A percentile compares a stretch with the other conserved stretches of the same genome.
Evolutionary conservation across 148 eudicot genomes (phyloP).

Genomic region (Rhododendron henanense): DNA sequence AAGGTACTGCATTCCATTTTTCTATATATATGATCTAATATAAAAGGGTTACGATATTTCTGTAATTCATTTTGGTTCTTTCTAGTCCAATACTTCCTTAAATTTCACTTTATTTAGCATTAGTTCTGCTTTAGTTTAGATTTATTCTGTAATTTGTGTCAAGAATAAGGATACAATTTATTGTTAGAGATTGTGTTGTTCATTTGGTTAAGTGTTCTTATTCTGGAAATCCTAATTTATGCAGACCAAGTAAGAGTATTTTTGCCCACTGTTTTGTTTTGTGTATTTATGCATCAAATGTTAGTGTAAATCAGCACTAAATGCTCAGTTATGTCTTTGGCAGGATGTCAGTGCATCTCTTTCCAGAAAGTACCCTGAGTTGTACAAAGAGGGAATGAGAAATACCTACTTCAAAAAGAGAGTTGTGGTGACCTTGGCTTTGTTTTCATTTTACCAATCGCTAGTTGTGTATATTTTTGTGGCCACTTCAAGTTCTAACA

Average conservation of each 20-base stretch:
- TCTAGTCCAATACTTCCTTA: not conserved
- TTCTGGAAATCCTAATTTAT: constrained; percentile 1
- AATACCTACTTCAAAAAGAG: constrained; percentile 75
- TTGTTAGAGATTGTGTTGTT: not conserved
- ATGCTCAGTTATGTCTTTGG: constrained; percentile 12
- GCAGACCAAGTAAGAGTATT: not conserved
- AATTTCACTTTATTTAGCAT: not conserved
- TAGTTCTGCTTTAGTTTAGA: not conserved
- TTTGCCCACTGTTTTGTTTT: not conserved
- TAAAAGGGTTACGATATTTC: not conserved
- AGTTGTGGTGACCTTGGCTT: constrained; percentile 65
- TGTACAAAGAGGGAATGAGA: constrained; percentile 84
- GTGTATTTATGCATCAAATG: not conserved
- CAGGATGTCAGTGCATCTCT: constrained; percentile 92
- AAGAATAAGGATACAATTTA: not conserved
- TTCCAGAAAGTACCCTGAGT: constrained; percentile 84
- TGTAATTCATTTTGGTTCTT: not conserved
- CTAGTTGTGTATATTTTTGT: constrained; percentile 67
- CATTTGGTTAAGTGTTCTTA: not conserved
- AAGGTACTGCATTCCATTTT: constrained; percentile 47
- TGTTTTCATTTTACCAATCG: constrained; percentile 84
- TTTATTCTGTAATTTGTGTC: not conserved
- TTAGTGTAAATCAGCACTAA: not conserved
- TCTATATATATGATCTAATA: not conserved
- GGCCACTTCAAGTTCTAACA: constrained; percentile 47